Base-by-base conservation (phyloP, 2,329 filamentous ascomycete species). In the Colletotrichum sidae region DNA sequence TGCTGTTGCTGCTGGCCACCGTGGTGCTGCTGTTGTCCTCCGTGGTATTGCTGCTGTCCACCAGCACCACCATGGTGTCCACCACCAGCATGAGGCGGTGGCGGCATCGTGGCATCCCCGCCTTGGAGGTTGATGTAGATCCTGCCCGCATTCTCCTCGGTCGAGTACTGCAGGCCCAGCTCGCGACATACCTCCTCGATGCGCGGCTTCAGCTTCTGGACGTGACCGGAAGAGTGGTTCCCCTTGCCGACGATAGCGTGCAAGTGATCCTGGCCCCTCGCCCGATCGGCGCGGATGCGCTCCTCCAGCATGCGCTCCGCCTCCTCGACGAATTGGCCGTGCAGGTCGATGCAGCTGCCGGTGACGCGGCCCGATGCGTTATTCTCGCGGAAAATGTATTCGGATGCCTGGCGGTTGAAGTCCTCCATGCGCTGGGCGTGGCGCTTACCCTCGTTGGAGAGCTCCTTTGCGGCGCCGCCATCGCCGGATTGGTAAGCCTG, bases 201-300 rank as follows among this genome's bases (percentile, higher is more conserved):
- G 67, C 92, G 86, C n/a, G 96, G 96, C 81, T 97, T 97, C 78
- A 99, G 90, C 84, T 96, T 97, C 78, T 97, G 93, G 33, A 98
- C 85, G 73, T 96, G 91, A 69, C 90, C 87, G 9, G 80, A 82
- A 55, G 89, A 93, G 80, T 99, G 96, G 77, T 96, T 96, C 3
- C 96, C 96, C 79, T 95, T 97, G 73, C 96, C 96, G 37, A 98
- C 95, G 73, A 99, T 97, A 45, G 97, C 94, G 80, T 97, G 94
- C 60, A 99, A 81, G 80, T 97, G 93, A 17, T 83, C 88, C 80
- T 97, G 91, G 0, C 92, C 92, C 41, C 88, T 85, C 57, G 85
- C 78, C 75, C 88, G 88, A 64, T 94, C 94, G 70, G 92, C 90
- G 70, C 88, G 87, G 74, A 99, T 97, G 70, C 96, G 86, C 78